Conservation (phyloP, 768 basidiomycete species). For the Peribolospora baueri region DNA sequence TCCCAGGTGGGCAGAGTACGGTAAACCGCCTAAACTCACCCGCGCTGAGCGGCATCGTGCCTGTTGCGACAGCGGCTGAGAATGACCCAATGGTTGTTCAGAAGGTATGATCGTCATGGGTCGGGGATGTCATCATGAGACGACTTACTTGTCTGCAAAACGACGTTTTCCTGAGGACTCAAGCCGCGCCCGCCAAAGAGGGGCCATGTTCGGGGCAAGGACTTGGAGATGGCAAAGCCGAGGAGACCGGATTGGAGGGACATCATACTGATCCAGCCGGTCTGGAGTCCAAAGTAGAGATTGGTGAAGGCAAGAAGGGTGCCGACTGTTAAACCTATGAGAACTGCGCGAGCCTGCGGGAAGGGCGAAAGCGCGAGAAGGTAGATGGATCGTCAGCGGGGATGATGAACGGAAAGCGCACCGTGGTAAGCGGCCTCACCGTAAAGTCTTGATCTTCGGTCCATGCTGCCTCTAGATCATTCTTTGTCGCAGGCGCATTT, state of each 20-base stretch:
- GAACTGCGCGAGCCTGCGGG: slow-evolving; percentile 30
- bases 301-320: slow-evolving; percentile 80
- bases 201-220: slow-evolving; percentile 21
- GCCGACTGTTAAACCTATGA: slow-evolving; percentile 58
- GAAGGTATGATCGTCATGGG: slow-evolving; percentile 23
- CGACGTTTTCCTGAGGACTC: slow-evolving; percentile 8
- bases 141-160: background rate
- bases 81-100: slow-evolving; percentile 48
- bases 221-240: slow-evolving; percentile 55
- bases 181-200: slow-evolving; percentile 5
- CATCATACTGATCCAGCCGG: slow-evolving; percentile 73
- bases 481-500: too few relatives aligned
- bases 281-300: slow-evolving; percentile 62
- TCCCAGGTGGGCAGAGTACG: background rate
- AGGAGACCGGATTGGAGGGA: slow-evolving; percentile 30
- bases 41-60: slow-evolving; percentile 26
- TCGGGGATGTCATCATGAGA: background rate
- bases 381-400: too few relatives aligned
- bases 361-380: too few relatives aligned
- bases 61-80: slow-evolving; percentile 88
- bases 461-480: too few relatives aligned
- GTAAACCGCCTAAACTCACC: background rate
- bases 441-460: too few relatives aligned
- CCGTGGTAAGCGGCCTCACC: too few relatives aligned
- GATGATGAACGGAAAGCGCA: too few relatives aligned